Base-by-base conservation (phyloP, 2,329 filamentous ascomycete species). In the Diplodia seriata region DNA sequence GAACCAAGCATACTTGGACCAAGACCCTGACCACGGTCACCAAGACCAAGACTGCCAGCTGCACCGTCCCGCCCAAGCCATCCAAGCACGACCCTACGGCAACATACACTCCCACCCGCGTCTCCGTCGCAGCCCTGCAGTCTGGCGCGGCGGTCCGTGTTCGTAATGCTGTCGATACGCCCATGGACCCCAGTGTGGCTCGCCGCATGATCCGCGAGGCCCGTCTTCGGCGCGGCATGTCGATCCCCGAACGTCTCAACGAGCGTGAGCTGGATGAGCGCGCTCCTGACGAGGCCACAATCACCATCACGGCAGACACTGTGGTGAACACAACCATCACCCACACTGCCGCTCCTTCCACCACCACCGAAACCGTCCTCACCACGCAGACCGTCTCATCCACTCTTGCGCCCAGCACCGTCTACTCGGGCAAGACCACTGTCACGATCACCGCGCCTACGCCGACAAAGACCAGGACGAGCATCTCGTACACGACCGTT, bases 41-140 rank as follows among this genome's bases (percentile, higher is more conserved):
- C 1, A 74, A 76, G 56, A 81, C 80, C 0, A 72, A 74, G 1
- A 77, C 76, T 4, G 77, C 78, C 15, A 76, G 74, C 7, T 82
- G 80, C 74, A 80, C 76, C 9, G 72, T 76, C 20, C 74, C 76
- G 2, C 73, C 76, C 6, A 75, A 71, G 23, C 74, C 72, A 15
- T 70, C 72, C 15, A 70, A 70, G 36, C 73, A 69, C 36, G 79
- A 81, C 67, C 79, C 80, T 69, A 73, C 74, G 18, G 76, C 73
- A 67, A 72, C 66, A 11, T 78, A 79, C 71, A 75, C 73, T 1
- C 80, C 79, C 3, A 80, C 76, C 33, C 70, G 72, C 26, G 74
- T 76, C 18, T 72, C 77, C 43, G 71, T 76, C 29, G 74, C 77
- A 54, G 64, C 64, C 5, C 43, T 59, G 12, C 33, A 65, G 38